These are phyloP conservation scores for Gracilaria caudata DNA, from an alignment of 23 red algal species.

Conservation along the genomic window DNA sequence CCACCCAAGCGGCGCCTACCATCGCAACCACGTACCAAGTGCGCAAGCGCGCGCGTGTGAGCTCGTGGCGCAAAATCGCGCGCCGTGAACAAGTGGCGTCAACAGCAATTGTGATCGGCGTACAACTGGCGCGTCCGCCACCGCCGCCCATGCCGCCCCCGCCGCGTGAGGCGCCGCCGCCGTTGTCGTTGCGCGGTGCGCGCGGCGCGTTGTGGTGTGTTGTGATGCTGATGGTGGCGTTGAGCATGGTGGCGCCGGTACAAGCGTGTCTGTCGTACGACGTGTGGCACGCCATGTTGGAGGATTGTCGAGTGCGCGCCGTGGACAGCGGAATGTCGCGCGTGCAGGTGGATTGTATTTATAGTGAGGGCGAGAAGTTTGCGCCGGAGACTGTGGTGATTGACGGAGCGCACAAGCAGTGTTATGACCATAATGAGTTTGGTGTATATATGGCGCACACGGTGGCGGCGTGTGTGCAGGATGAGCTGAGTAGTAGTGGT, in stretches of 20 bases:
- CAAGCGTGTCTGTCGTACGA: slow-evolving; percentile 9
- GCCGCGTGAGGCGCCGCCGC: not conserved
- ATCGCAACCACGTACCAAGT: not conserved
- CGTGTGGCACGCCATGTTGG: slow-evolving; percentile 17
- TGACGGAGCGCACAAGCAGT: slow-evolving; percentile 12
- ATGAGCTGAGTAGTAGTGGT: not conserved
- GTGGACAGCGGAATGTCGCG: not conserved
- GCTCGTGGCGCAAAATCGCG: too few species aligned
- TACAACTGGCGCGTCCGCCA: slow-evolving; percentile 20
- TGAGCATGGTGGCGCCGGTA: not conserved
- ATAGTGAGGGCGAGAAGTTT: not conserved
- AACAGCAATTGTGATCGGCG: not conserved
- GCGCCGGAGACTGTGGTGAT: not conserved
- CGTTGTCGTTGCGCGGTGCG: not conserved
- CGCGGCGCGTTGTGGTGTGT: too few species aligned
- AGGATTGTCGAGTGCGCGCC: not conserved
- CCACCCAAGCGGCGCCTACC: not conserved
- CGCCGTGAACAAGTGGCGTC: slow-evolving; percentile 15
- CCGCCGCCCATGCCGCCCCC: slow-evolving; percentile 21
- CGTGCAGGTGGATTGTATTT: slow-evolving; percentile 12
- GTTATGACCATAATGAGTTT: slow-evolving; percentile 13
- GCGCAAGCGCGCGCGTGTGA: too few species aligned
- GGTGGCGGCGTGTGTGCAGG: not conserved
- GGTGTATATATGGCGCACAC: slow-evolving; percentile 2
- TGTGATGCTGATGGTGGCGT: not conserved